Base-by-base conservation (phyloP, 495 filamentous ascomycete species). In the Xylaria bambusicola region DNA sequence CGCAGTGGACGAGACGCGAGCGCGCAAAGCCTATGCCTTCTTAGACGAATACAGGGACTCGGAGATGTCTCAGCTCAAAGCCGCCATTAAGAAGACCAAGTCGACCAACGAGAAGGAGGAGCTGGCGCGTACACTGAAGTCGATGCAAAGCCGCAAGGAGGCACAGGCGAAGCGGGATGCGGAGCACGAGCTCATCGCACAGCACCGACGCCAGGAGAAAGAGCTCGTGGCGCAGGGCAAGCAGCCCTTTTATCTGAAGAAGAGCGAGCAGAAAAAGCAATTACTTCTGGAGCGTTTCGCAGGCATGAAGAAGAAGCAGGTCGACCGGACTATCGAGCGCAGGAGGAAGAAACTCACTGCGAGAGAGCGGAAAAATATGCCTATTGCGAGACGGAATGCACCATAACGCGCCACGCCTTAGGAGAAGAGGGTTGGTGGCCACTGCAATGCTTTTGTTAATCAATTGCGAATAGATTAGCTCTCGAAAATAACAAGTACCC, bases 181-280 rank as follows among this genome's bases (percentile, higher is more conserved):
- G 20, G 82, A 88, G 72, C 73, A 79, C 58, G 79, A 84, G 60
- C 71, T 97, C 9, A 53, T 90, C 33, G 77, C 81, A 26, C 83
- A 87, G 71, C 92, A 96, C 72, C 84, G 88, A 62, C 85, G 82
- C 75, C 78, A 86, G 66, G 94, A 98, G 82, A 90, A 89, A 74
- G 87, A 92, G 72, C 72, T 88, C 54, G 84, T 98, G 27, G 82
- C 80, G 64, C 83, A 92, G 75, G 94, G 94, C 21, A 97, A 98
- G 84, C 21, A 53, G 49, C 93, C 93, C 6, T 98, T 92, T 69
- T 96, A 88, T 70, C 77, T 97, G 62, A 98, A 98, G 83, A 85
- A 88, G 74, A 85, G 84, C 58, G 92, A 97, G 75, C 80, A 92
- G 75, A 96, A 95, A 85, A 92, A 92, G 75, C 73, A 86, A 70